Evolutionary conservation across 176 grass and related monocot species (phyloP).

Genomic region (Microstegium vimineum): DNA sequence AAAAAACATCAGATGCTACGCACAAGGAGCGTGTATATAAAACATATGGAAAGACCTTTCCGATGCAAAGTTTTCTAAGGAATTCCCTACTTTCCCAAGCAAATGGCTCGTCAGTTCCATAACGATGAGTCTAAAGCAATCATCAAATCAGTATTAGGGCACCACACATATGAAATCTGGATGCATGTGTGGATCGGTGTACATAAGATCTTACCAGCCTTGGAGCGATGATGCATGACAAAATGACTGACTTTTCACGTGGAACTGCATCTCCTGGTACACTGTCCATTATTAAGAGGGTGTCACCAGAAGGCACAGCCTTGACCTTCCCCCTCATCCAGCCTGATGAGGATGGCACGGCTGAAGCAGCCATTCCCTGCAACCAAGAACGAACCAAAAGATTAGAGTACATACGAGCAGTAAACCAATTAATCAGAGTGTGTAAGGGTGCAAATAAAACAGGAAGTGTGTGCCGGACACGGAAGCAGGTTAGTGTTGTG

Average conservation of each 20-base stretch:
- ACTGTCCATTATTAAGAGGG: not conserved
- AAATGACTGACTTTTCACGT: slow-evolving; percentile 69
- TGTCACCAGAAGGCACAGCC: not conserved
- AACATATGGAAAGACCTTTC: slow-evolving; percentile 51
- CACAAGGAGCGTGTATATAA: not conserved
- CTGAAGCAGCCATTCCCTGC: not conserved
- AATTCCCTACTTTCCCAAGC: slow-evolving; percentile 95
- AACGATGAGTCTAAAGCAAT: slow-evolving; percentile 48
- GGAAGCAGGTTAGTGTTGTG: too few species aligned
- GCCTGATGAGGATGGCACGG: not conserved
- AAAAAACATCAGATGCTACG: not conserved
- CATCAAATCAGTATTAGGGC: not conserved
- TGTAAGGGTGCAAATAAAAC: too few species aligned
- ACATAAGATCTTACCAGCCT: slow-evolving; percentile 55
- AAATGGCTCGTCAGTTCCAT: slow-evolving; percentile 78
- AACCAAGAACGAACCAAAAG: not conserved
- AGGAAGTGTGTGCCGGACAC: too few species aligned
- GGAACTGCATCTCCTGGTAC: slow-evolving; percentile 36
- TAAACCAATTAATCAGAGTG: not conserved
- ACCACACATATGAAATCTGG: not conserved
- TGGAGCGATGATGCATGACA: slow-evolving; percentile 69
- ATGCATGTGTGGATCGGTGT: not conserved
- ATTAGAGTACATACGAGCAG: too few species aligned
- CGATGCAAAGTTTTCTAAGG: slow-evolving; percentile 72
- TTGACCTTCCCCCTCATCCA: not conserved